Percentiles rank a stretch among this genome's conserved stretches.
These are phyloP conservation scores for Cyberlindnera euphorbiiphila DNA, from an alignment of 805 yeast genomes.

Conservation along the genomic window DNA sequence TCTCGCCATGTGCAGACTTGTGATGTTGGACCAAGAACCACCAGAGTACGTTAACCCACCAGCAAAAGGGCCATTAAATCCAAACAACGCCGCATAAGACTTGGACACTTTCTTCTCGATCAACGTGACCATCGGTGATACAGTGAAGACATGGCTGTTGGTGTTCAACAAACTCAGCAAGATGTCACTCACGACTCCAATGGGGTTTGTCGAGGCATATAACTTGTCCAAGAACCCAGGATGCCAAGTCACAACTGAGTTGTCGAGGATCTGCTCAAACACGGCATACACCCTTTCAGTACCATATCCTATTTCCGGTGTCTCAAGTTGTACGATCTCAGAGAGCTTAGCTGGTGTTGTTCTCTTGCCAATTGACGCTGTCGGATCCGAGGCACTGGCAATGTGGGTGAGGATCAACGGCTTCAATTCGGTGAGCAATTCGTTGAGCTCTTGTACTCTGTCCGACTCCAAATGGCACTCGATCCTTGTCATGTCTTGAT, in stretches of 20 bases:
- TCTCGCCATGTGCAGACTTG: constrained; percentile 75
- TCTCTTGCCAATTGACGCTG: constrained; percentile 47
- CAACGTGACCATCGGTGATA: constrained; percentile 73
- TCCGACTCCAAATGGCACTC: constrained; percentile 38
- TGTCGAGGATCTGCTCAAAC: constrained; percentile 53
- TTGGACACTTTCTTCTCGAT: constrained; percentile 67
- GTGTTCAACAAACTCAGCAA: constrained; percentile 69
- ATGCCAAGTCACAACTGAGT: constrained; percentile 83
- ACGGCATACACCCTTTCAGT: constrained; percentile 42
- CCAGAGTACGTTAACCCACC: constrained; percentile 88
- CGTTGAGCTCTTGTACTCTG: constrained; percentile 55
- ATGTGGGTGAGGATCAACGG: constrained; percentile 53
- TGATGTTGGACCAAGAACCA: constrained; percentile 83
- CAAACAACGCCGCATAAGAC: constrained; percentile 65
- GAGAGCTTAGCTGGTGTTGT: constrained; percentile 48
- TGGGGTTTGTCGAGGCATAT: constrained; percentile 82
- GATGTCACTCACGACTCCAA: constrained; percentile 73
- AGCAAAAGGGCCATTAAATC: constrained; percentile 48
- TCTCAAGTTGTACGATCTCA: constrained; percentile 32
- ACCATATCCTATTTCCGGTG: constrained; percentile 37
- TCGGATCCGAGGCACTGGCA: constrained; percentile 41
- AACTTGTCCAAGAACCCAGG: constrained; percentile 81
- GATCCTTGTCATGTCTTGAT: constrained; percentile 25
- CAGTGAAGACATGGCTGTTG: constrained; percentile 82
- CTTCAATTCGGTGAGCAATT: constrained; percentile 46